Evolutionary conservation across 2,329 filamentous ascomycete genomes (phyloP).

Genomic region (Hirsutella thompsonii): DNA sequence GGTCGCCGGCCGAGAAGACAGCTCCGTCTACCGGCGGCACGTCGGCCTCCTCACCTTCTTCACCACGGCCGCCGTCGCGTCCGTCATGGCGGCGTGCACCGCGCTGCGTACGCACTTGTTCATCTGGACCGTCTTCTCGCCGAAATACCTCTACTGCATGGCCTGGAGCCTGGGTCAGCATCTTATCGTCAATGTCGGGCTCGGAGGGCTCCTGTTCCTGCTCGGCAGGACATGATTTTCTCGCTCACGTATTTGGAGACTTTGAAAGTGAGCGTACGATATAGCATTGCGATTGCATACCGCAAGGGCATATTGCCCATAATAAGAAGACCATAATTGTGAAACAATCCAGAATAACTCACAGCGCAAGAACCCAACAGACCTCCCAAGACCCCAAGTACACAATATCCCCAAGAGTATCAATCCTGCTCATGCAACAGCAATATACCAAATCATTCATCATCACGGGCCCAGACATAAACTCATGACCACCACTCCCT

Average conservation of each 20-base stretch:
- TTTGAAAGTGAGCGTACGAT: background rate
- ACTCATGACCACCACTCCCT: background rate
- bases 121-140: conserved; percentile 97
- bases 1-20: conserved; percentile 11
- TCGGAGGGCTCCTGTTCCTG: conserved; percentile 47
- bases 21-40: conserved; percentile 35
- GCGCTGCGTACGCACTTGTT: conserved; percentile 79
- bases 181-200: conserved; percentile 53
- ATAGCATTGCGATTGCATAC: no score
- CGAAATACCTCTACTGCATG: conserved; percentile 87
- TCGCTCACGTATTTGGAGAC: background rate
- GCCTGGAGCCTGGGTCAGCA: conserved; percentile 82
- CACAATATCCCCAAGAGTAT: background rate
- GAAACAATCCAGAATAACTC: no score
- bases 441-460: background rate
- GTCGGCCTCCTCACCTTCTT: conserved; percentile 58
- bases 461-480: background rate
- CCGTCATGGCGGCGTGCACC: conserved; percentile 83
- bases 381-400: background rate
- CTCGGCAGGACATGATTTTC: conserved; percentile 21
- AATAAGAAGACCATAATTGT: no score
- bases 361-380: no score
- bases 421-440: background rate
- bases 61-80: conserved; percentile 47
- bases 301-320: background rate